phyloP scores from a whole-genome alignment of 805 yeast species.

The Candida ficus region DNA sequence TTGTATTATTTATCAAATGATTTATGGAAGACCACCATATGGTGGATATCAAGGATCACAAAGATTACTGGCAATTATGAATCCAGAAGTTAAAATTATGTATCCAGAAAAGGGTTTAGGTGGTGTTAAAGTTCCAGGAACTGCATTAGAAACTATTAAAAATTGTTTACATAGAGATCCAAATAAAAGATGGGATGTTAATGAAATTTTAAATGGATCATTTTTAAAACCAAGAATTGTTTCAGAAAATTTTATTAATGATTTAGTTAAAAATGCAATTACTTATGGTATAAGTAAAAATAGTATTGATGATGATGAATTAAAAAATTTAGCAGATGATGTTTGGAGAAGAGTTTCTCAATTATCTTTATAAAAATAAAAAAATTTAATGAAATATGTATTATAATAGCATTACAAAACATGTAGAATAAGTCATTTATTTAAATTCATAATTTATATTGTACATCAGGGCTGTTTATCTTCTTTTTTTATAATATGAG shows the following conservation, averaged over 20 bases:
- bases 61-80: conserved; percentile 77
- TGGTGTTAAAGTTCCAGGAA: conserved; percentile 56
- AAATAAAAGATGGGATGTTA: conserved; percentile 54
- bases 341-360: conserved; percentile 48
- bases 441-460: not conserved
- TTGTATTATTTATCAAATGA: conserved; percentile 91
- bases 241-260: conserved; percentile 58
- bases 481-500: not conserved
- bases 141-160: conserved; percentile 65
- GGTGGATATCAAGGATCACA: conserved; percentile 72
- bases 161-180: conserved; percentile 74
- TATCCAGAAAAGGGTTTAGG: conserved; percentile 64
- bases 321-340: conserved; percentile 45
- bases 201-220: conserved; percentile 53
- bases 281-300: conserved; percentile 56
- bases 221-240: conserved; percentile 76
- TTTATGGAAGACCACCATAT: conserved; percentile 90
- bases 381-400: not conserved
- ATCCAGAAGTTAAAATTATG: conserved; percentile 66
- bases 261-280: conserved; percentile 72
- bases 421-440: conserved; percentile 1
- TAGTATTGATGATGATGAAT: conserved; percentile 38
- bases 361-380: conserved; percentile 7
- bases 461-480: not conserved
- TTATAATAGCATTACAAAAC: not conserved